Evolutionary conservation across 2,329 filamentous ascomycete genomes (phyloP).

Genomic region (Dactylella cylindrospora): DNA sequence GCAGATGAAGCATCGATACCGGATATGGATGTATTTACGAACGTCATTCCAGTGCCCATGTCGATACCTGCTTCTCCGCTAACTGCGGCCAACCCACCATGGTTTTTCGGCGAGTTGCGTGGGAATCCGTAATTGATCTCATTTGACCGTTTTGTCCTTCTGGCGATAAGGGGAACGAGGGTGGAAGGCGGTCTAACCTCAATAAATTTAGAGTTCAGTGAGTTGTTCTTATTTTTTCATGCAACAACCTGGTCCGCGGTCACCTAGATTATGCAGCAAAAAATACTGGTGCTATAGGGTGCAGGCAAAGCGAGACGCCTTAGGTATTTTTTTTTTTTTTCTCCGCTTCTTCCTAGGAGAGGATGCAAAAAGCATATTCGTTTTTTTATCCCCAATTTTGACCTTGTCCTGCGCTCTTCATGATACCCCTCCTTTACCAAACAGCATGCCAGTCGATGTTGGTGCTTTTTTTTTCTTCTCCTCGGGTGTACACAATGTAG

Average conservation of each 20-base stretch:
- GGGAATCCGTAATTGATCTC: conserved; percentile 24
- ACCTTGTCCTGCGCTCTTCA: no score
- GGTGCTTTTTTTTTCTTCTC: no score
- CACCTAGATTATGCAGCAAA: conserved; percentile 39
- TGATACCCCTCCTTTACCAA: no score
- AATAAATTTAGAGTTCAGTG: conserved; percentile 44
- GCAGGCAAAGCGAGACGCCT: conserved; percentile 14
- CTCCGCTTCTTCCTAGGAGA: no score
- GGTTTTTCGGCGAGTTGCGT: conserved; percentile 44
- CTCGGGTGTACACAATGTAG: no score
- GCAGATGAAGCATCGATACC: conserved; percentile 18
- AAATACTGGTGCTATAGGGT: conserved; percentile 25
- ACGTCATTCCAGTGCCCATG: conserved; percentile 39
- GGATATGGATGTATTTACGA: conserved; percentile 28
- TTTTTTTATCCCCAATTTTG: no score
- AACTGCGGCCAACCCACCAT: conserved; percentile 35
- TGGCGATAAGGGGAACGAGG: conserved; percentile 30
- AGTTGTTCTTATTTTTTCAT: conserved; percentile 36
- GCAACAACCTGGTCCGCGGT: conserved; percentile 42
- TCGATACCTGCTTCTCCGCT: conserved; percentile 28
- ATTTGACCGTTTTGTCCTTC: conserved; percentile 17
- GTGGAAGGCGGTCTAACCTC: conserved; percentile 36
- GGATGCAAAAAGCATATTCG: no score
- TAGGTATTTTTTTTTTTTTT: conserved; percentile 9
- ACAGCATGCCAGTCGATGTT: no score